phyloP scores from a whole-genome alignment of 2,329 filamentous ascomycete species.

The Botrytis paeoniae region DNA sequence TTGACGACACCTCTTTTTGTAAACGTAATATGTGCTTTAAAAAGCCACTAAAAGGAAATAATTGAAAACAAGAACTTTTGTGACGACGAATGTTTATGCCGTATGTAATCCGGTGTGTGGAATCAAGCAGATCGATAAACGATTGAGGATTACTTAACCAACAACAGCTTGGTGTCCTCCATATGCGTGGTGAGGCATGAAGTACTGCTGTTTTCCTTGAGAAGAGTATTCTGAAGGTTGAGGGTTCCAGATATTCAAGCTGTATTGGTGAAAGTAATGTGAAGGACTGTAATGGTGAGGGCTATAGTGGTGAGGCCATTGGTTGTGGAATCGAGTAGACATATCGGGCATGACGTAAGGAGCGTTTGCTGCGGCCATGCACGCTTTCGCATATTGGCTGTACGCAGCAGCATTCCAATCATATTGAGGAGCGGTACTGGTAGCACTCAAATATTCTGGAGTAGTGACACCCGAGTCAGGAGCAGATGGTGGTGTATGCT shows the following conservation, averaged over 20 bases:
- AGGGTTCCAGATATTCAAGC: slow-evolving; percentile 43
- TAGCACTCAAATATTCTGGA: slow-evolving; percentile 50
- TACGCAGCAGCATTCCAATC: slow-evolving; percentile 47
- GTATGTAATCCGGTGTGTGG: slow-evolving; percentile 25
- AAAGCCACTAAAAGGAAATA: slow-evolving; percentile 26
- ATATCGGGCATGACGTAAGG: slow-evolving; percentile 39
- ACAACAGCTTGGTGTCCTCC: slow-evolving; percentile 49
- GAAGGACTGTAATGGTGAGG: slow-evolving; percentile 7
- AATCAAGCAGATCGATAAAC: slow-evolving; percentile 12
- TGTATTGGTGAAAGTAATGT: slow-evolving; percentile 29
- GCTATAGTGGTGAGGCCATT: neutral
- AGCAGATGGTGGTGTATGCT: slow-evolving; percentile 52
- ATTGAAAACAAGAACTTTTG: slow-evolving; percentile 33
- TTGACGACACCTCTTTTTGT: slow-evolving; percentile 27
- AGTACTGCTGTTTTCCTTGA: slow-evolving; percentile 46
- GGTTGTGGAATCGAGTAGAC: slow-evolving; percentile 7
- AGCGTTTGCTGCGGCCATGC: slow-evolving; percentile 39
- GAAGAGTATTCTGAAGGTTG: slow-evolving; percentile 48
- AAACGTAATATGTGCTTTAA: slow-evolving; percentile 36
- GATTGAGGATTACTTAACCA: neutral
- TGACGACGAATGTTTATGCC: slow-evolving; percentile 30
- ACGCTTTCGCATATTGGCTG: slow-evolving; percentile 43
- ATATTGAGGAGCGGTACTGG: slow-evolving; percentile 48
- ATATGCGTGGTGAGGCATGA: slow-evolving; percentile 42
- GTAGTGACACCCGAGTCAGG: slow-evolving; percentile 53